These are phyloP conservation scores for Centaurea solstitialis DNA, from an alignment of 129 eudicot species.

Conservation along the genomic window DNA sequence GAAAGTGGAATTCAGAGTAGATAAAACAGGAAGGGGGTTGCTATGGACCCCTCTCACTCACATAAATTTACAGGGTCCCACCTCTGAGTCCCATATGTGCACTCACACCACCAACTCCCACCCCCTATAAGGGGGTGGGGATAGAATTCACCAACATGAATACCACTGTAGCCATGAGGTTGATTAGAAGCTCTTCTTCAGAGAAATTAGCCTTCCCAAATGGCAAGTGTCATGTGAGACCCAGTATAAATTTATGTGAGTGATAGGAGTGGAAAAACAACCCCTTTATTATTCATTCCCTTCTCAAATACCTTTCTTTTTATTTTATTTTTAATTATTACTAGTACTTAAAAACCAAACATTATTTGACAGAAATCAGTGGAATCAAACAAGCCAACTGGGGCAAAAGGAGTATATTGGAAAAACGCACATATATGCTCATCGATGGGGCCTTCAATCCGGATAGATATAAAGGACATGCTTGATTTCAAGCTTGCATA, in stretches of 20 bases:
- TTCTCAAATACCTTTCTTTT: neutral
- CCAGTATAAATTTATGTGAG: too few species aligned
- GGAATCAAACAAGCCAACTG: conserved; percentile 84
- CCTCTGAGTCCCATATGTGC: too few species aligned
- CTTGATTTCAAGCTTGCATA: conserved; percentile 75
- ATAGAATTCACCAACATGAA: too few species aligned
- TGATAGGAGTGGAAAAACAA: too few species aligned
- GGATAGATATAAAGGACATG: conserved; percentile 78
- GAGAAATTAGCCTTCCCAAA: conserved; percentile 83
- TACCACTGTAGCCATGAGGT: conserved; percentile 88
- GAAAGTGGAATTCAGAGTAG: conserved; percentile 90
- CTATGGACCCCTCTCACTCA: too few species aligned
- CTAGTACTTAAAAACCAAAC: neutral
- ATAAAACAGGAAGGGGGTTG: conserved; percentile 95
- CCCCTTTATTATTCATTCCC: neutral
- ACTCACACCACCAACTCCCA: too few species aligned
- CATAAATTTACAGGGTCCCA: too few species aligned
- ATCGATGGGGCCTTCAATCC: conserved; percentile 96
- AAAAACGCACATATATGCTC: conserved; percentile 94
- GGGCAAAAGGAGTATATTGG: conserved; percentile 96
- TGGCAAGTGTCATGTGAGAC: too few species aligned
- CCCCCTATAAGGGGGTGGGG: too few species aligned
- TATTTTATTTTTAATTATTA: neutral
- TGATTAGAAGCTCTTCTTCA: conserved; percentile 78
- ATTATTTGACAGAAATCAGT: conserved; percentile 66